These are phyloP conservation scores for Agaricus bisporus DNA, from an alignment of 768 basidiomycete genomes.

Conservation along the genomic window DNA sequence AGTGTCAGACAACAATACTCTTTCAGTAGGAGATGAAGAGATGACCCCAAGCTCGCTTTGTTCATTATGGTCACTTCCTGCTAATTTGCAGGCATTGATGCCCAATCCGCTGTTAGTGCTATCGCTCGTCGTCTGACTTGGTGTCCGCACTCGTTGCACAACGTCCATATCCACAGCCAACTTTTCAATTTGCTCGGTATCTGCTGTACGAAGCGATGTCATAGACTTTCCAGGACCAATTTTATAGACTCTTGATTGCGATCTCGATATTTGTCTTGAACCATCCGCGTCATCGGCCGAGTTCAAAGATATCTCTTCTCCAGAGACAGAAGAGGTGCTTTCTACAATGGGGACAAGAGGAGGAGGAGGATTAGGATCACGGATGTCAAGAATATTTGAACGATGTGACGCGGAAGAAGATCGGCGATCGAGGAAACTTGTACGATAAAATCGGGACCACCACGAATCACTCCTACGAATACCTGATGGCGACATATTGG, in stretches of 20 bases:
- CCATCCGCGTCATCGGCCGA: constrained; percentile 14
- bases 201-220: constrained; percentile 57
- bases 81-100: constrained; percentile 18
- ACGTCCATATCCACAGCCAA: constrained; percentile 68
- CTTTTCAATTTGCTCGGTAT: constrained; percentile 62
- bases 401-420: constrained; percentile 26
- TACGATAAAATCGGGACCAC: constrained; percentile 72
- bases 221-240: constrained; percentile 38
- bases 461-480: constrained; percentile 67
- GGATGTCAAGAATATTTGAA: constrained; percentile 42
- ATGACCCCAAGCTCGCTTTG: constrained; percentile 11
- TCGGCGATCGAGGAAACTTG: constrained; percentile 60
- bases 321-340: constrained; percentile 27
- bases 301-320: constrained; percentile 13
- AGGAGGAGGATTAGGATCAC: constrained; percentile 78
- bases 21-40: constrained; percentile 30
- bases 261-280: not conserved
- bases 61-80: constrained; percentile 9
- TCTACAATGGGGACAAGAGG: constrained; percentile 56
- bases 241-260: not conserved
- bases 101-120: constrained; percentile 26
- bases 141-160: constrained; percentile 42
- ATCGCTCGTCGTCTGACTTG: constrained; percentile 22
- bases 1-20: constrained; percentile 7
- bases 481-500: constrained; percentile 27